Conservation (phyloP, 805 yeast species). For the Brettanomyces anomalus region DNA sequence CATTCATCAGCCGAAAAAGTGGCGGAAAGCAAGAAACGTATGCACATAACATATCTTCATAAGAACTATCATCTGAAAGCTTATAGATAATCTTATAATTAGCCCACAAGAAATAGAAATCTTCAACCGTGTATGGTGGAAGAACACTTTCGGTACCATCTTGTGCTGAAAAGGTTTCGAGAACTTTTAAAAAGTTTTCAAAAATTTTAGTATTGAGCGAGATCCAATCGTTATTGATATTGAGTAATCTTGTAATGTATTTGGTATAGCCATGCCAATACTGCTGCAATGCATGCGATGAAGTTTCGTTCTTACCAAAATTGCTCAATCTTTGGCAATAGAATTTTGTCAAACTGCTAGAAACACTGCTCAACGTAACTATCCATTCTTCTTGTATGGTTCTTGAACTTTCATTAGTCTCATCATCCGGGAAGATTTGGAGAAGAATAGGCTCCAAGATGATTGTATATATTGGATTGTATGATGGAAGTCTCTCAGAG, state of each 20-base stretch:
- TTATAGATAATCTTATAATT: constrained; percentile 35
- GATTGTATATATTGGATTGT: constrained; percentile 60
- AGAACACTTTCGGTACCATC: constrained; percentile 8
- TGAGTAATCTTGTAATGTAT: constrained; percentile 36
- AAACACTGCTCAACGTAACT: constrained; percentile 53
- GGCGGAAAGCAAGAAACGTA: constrained; percentile 43
- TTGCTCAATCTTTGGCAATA: constrained; percentile 43
- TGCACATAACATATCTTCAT: constrained; percentile 54
- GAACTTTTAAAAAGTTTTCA: constrained; percentile 39
- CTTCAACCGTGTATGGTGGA: constrained; percentile 26
- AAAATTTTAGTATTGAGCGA: constrained; percentile 50
- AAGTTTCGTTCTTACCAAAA: constrained; percentile 17
- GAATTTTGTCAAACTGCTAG: constrained; percentile 59
- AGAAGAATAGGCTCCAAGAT: constrained; percentile 50
- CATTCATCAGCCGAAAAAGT: constrained; percentile 22
- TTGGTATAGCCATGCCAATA: constrained; percentile 52
- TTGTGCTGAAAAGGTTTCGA: constrained; percentile 25
- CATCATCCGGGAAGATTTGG: constrained; percentile 9
- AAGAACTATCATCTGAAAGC: constrained; percentile 27
- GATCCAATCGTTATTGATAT: constrained; percentile 31
- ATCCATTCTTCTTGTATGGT: constrained; percentile 32
- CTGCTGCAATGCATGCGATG: constrained; percentile 3
- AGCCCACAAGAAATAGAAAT: constrained; percentile 45
- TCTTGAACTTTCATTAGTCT: background rate
- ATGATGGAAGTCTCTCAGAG: constrained; percentile 46